Conservation (phyloP, 1,284 basidiomycete species). For the Phellopilus nigrolimitatus region DNA sequence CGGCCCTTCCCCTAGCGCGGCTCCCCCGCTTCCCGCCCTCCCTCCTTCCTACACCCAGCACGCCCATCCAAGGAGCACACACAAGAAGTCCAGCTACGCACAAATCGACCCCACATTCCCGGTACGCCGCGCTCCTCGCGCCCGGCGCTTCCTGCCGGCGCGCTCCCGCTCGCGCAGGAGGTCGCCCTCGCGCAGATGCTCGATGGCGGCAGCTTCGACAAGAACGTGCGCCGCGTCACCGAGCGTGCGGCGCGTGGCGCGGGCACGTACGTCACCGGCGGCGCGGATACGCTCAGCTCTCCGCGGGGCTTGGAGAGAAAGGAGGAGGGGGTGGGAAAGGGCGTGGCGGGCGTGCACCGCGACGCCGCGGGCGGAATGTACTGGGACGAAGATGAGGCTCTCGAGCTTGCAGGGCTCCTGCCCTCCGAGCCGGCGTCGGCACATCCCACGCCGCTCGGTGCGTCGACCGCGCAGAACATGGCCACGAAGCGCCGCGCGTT, state of each 20-base stretch:
- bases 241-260: conserved; percentile 44
- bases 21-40: neutral
- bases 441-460: neutral
- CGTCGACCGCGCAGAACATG: conserved; percentile 1
- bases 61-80: too few species aligned
- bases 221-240: conserved; percentile 53
- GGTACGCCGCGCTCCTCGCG: conserved; percentile 16
- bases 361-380: conserved; percentile 61
- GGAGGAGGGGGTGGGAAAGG: conserved; percentile 24
- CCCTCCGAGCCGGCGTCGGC: conserved; percentile 2
- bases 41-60: too few species aligned
- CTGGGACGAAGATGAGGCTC: conserved; percentile 64
- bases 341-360: conserved; percentile 47
- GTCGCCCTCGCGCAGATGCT: conserved; percentile 61
- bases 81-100: conserved; percentile 29
- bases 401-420: conserved; percentile 56
- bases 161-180: conserved; percentile 55
- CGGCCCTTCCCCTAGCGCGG: too few species aligned
- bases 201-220: conserved; percentile 56
- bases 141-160: conserved; percentile 31
- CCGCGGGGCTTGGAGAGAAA: neutral
- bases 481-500: conserved; percentile 11
- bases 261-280: conserved; percentile 23
- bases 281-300: conserved; percentile 1
- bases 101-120: conserved; percentile 25